Evolutionary conservation across 768 basidiomycete genomes (phyloP), one percentile per base, ranked within the genome.

Genomic region (Amanita jacksonii): DNA sequence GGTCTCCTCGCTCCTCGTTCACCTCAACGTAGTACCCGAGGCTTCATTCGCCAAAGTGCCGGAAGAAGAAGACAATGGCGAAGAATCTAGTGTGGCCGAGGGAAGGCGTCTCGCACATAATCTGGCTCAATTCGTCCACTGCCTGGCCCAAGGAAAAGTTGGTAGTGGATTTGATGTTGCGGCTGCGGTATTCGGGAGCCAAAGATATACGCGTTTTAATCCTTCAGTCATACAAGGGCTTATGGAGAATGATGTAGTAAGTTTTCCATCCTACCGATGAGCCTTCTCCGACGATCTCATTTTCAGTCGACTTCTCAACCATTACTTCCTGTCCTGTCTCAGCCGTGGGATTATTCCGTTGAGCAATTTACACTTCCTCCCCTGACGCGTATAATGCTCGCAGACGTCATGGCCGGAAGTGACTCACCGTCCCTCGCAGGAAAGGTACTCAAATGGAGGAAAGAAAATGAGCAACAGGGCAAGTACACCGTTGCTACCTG

Each of bases 141-240:
- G 92, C 57, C 69, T 92, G 28, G 96, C 94, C 0, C 96, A 99
- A 65, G 96, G 96, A 31, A 99, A 99, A 64, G 83, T 99, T 12
- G 96, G 96, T 23, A 91, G 87, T 55, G 96, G 96, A 5, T 99
- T 99, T 65, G 96, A 99, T 56, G 88, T 99, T 37, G 80, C 89
- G 5, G 78, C 90, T 0, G 94, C 94, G 1, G 86, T 89, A 2
- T 98, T 85, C 60, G 96, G 96, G 18, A 92, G 90, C 56, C 94
- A 98, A 54, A 57, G 91, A 5, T 99, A 98, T 65, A 84, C 77
- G 18, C 77, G 93, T 35, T 97, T 97, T 59, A 75, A 77, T 55
- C 85, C 89, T 3, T 63, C 61, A 10, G 79, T 89, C 19, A 62
- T 92, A 32, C 69, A 76, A 48, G 65, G 67, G 31, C 61, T 88